phyloP scores from a whole-genome alignment of 108 stramenopile genomes.

The Stephanodiscus triporus region DNA sequence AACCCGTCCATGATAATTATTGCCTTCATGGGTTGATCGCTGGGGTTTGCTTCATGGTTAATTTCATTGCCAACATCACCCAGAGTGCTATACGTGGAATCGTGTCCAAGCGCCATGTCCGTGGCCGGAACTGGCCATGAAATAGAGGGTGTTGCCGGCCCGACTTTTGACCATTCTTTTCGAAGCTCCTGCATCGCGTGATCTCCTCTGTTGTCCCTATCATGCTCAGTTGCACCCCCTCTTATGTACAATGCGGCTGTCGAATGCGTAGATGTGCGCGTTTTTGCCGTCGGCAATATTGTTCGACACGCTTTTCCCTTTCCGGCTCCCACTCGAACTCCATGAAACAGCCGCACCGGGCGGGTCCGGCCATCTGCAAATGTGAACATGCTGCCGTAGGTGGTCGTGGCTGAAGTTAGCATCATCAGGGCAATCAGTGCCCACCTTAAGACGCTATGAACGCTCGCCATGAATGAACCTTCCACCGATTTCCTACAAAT shows the following conservation, averaged over 20 bases:
- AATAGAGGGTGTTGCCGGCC: conserved; percentile 44
- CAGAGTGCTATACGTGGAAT: conserved; percentile 2
- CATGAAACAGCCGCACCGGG: neutral
- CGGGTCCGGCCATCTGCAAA: neutral
- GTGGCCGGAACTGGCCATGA: conserved; percentile 30
- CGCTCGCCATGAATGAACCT: too few relatives aligned
- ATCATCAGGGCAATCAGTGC: neutral
- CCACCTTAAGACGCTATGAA: neutral
- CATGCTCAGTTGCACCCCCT: neutral
- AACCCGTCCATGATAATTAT: conserved; percentile 82
- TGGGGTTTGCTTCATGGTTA: neutral
- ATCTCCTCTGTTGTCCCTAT: conserved; percentile 8
- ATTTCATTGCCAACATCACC: conserved; percentile 11
- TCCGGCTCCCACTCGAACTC: neutral
- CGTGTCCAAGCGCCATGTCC: conserved; percentile 4
- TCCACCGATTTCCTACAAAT: too few relatives aligned
- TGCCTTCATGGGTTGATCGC: conserved; percentile 30
- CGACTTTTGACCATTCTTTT: conserved; percentile 30
- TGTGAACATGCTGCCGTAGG: neutral
- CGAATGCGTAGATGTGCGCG: neutral
- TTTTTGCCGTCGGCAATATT: neutral
- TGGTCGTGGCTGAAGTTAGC: conserved; percentile 8
- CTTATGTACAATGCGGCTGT: neutral
- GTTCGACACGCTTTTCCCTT: neutral
- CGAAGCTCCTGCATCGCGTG: conserved; percentile 37